Evolutionary conservation across 169 alveolate species (phyloP), one percentile per base, ranked within the genome.

Genomic region (Plasmodium gonderi): DNA sequence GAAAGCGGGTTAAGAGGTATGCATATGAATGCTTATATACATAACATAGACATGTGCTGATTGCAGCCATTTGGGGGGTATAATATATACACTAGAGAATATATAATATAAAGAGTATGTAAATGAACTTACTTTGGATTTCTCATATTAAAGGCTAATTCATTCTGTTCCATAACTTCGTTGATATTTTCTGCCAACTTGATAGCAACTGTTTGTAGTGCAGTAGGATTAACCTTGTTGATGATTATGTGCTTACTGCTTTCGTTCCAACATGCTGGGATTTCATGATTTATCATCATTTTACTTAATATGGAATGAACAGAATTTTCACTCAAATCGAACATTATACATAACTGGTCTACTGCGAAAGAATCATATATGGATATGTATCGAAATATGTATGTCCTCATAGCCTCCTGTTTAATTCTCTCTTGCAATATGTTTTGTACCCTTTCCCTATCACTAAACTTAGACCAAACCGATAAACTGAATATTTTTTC

Each of bases 341-440:
- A 97, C 98, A 97, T 97, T 40, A 91, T 83, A 40, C 97, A 95
- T 79, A 97, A 91, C 91, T 97, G 98, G 31, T 94, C 96, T 40
- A 97, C 96, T 9, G 98, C 95, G 91, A 96, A 96, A 8, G 98
- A 96, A 74, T 96, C 98, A 92, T 97, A 97, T 36, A 97, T 90
- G 79, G 95, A 75, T 9, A 94, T 94, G 90, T 96, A 97, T 54
- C 97, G 96, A 95, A 97, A 97, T 54, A 98, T 93, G 98, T 95
- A 98, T 51, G 99, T 97, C 75, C 98, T 95, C 91, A 98, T 85
- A 20, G 99, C 99, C 80, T 98, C 99, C 79, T 96, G 97, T 96
- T 99, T 98, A 79, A 99, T 95, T 87, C 95, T 96, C 78, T 96
- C 97, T 89, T 94, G 92, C 74, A 98, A 91, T 91, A 95, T 96